A percentile compares a stretch with the other conserved stretches of the same genome.
Conservation (phyloP, 1,139 yeast genomes). For the Taphrina flavorubra region DNA sequence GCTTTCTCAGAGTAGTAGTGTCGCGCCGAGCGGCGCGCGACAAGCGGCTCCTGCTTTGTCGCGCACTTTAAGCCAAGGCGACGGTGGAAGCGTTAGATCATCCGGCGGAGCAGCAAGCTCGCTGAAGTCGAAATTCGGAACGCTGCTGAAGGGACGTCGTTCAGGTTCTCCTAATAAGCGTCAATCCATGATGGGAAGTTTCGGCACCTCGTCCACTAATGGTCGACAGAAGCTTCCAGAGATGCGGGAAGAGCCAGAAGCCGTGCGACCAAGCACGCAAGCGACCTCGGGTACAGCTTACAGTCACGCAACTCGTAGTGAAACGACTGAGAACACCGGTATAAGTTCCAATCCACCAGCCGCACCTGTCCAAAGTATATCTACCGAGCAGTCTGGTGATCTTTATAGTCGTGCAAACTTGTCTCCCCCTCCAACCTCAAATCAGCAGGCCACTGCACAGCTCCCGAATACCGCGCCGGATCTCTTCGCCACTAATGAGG, state of each 20-base stretch:
- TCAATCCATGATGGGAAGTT: slow-evolving; percentile 20
- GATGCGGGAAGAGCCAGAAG: slow-evolving; percentile 26
- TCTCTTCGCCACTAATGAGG: neutral
- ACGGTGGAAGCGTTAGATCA: slow-evolving; percentile 30
- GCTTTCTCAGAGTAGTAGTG: slow-evolving; percentile 11
- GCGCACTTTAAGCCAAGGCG: slow-evolving; percentile 31
- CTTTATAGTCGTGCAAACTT: neutral
- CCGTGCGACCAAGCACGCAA: slow-evolving; percentile 9
- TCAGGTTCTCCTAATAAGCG: slow-evolving; percentile 29
- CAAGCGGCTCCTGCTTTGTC: slow-evolving; percentile 7
- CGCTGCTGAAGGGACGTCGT: slow-evolving; percentile 28
- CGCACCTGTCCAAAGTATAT: neutral
- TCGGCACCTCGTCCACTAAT: neutral
- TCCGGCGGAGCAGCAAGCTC: slow-evolving; percentile 37
- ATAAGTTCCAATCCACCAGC: neutral
- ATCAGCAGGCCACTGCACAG: neutral
- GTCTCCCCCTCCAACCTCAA: neutral
- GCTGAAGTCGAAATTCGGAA: slow-evolving; percentile 39
- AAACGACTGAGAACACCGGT: neutral
- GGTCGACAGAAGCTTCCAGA: slow-evolving; percentile 15
- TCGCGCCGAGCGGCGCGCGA: neutral
- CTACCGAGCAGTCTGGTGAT: neutral
- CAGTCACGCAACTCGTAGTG: neutral
- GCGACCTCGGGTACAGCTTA: neutral
- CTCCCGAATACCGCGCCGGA: neutral